A percentile compares a stretch with the other conserved stretches of the same genome.
Conservation (phyloP, 805 yeast species). For the Saturnispora quitensis region DNA sequence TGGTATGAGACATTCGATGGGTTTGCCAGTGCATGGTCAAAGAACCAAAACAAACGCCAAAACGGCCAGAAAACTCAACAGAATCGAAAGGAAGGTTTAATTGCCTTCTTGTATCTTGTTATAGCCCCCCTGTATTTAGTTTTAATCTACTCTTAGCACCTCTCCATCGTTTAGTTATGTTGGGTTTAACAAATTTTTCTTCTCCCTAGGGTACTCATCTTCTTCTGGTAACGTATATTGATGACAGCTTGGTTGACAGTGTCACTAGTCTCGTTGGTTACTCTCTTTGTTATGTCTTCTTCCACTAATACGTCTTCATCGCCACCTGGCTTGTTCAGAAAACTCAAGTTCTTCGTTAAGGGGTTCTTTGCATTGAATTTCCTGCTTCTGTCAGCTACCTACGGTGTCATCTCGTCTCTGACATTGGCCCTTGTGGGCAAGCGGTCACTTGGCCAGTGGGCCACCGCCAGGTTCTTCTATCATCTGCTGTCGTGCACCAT, state of each 20-base stretch:
- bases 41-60: constrained; percentile 82
- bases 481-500: constrained; percentile 46
- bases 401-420: constrained; percentile 73
- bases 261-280: neutral
- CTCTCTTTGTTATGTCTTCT: constrained; percentile 11
- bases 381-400: constrained; percentile 52
- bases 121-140: neutral
- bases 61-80: constrained; percentile 83
- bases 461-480: constrained; percentile 80
- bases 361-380: constrained; percentile 45
- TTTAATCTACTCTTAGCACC: neutral
- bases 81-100: constrained; percentile 44
- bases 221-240: neutral
- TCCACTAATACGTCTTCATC: neutral
- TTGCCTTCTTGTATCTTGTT: neutral
- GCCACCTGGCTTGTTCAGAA: constrained; percentile 17
- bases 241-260: constrained; percentile 1
- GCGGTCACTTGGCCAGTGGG: constrained; percentile 75
- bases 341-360: constrained; percentile 46
- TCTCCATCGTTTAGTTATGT: neutral
- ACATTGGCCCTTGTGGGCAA: constrained; percentile 60
- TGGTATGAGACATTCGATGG: constrained; percentile 84
- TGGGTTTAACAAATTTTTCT: neutral
- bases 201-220: neutral
- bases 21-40: constrained; percentile 82